Evolutionary conservation across 2,329 filamentous ascomycete genomes (phyloP).

Genomic region (Penicillium sp.): DNA sequence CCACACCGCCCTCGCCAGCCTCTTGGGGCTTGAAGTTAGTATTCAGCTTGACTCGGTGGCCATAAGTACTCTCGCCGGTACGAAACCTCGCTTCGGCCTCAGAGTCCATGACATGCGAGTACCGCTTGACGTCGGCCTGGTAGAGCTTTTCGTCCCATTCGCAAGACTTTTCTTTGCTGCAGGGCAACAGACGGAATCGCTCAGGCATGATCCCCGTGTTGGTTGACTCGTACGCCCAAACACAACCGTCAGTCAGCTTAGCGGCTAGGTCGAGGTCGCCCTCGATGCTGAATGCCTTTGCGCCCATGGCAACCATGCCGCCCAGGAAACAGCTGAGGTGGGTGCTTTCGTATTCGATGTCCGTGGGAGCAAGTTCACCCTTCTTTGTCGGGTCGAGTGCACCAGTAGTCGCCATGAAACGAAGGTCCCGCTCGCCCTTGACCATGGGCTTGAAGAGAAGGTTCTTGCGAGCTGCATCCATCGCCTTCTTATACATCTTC

Average conservation of each 20-base stretch:
- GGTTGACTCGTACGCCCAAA: slow-evolving; percentile 63
- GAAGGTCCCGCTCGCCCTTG: slow-evolving; percentile 43
- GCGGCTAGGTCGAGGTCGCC: slow-evolving; percentile 58
- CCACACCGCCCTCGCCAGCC: background rate
- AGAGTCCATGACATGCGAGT: slow-evolving; percentile 49
- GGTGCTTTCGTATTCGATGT: slow-evolving; percentile 55
- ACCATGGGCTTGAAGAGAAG: slow-evolving; percentile 51
- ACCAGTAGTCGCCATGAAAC: slow-evolving; percentile 42
- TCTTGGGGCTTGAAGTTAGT: slow-evolving; percentile 11
- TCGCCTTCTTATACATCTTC: slow-evolving; percentile 47
- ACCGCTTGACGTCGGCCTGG: slow-evolving; percentile 37
- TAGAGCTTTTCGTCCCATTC: slow-evolving; percentile 53
- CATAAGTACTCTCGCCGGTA: slow-evolving; percentile 28
- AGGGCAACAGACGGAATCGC: slow-evolving; percentile 56
- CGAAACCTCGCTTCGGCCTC: slow-evolving; percentile 32
- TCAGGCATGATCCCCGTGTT: slow-evolving; percentile 65
- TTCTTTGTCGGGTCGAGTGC: slow-evolving; percentile 26
- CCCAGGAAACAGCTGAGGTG: slow-evolving; percentile 64
- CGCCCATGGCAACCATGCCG: slow-evolving; percentile 64
- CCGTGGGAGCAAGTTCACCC: slow-evolving; percentile 9
- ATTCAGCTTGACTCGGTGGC: slow-evolving; percentile 25
- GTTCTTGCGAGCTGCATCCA: slow-evolving; percentile 42
- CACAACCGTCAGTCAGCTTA: slow-evolving; percentile 61
- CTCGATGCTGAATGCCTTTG: slow-evolving; percentile 58
- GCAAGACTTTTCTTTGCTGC: slow-evolving; percentile 48